phyloP scores from a whole-genome alignment of 495 filamentous ascomycete genomes.

The Talaromyces adpressus region DNA sequence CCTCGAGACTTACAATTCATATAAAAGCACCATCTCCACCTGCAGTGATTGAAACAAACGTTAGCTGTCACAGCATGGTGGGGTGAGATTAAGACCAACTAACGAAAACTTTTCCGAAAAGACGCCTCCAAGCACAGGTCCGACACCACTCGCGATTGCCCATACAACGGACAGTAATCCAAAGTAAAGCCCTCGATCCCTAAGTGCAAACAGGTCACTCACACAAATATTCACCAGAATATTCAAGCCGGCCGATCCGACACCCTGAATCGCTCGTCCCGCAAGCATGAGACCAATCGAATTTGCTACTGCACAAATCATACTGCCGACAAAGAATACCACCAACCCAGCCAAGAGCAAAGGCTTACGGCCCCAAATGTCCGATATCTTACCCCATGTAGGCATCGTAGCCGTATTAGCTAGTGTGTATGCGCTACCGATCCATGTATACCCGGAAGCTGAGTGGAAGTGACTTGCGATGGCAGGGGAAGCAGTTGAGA shows the following conservation, averaged over 20 bases:
- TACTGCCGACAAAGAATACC: conserved; percentile 68
- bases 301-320: conserved; percentile 60
- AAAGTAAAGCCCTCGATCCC: conserved; percentile 56
- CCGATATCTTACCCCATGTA: conserved; percentile 60
- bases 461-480: conserved; percentile 48
- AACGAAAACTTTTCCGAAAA: conserved; percentile 49
- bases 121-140: conserved; percentile 71
- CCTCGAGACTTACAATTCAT: conserved; percentile 37
- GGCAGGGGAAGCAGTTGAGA: conserved; percentile 35
- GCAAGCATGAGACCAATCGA: conserved; percentile 69
- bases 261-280: conserved; percentile 69
- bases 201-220: conserved; percentile 70
- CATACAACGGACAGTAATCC: conserved; percentile 61
- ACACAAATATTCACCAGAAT: conserved; percentile 78
- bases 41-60: conserved; percentile 37
- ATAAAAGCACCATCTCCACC: conserved; percentile 48
- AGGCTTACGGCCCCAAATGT: conserved; percentile 71
- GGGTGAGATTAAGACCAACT: conserved; percentile 12
- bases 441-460: conserved; percentile 55
- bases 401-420: conserved; percentile 52
- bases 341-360: conserved; percentile 63
- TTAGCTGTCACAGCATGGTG: conserved; percentile 3
- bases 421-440: conserved; percentile 52
- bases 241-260: conserved; percentile 74
- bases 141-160: conserved; percentile 66